Evolutionary conservation across 2,329 filamentous ascomycete genomes (phyloP).

Genomic region (Saccharata proteae): DNA sequence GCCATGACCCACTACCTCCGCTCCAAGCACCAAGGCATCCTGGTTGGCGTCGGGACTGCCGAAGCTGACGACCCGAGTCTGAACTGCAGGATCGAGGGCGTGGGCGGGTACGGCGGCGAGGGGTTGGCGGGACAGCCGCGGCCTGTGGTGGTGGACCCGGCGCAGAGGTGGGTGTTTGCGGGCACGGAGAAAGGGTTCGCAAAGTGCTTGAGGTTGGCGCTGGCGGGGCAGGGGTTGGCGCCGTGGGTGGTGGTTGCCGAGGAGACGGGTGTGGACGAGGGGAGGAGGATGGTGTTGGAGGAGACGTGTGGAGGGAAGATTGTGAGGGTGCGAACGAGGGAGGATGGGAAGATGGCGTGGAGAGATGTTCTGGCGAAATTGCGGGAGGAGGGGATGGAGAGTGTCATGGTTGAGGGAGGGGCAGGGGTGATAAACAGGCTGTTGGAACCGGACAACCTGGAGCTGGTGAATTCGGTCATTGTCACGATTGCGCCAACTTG

Average conservation of each 20-base stretch:
- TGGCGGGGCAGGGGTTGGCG: constrained; percentile 53
- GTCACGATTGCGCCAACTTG: constrained; percentile 84
- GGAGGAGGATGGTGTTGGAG: constrained; percentile 15
- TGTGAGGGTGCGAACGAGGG: constrained; percentile 23
- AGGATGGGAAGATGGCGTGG: constrained; percentile 41
- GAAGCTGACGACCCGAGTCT: constrained; percentile 74
- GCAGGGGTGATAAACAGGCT: constrained; percentile 71
- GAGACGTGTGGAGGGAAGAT: constrained; percentile 17
- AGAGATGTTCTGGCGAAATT: constrained; percentile 48
- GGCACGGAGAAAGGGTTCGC: constrained; percentile 29
- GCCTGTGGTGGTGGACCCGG: constrained; percentile 73
- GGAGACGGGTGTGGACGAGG: constrained; percentile 15
- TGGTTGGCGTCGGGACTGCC: constrained; percentile 75
- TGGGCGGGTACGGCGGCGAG: constrained; percentile 42
- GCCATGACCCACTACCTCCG: constrained; percentile 89
- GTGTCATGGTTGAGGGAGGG: constrained; percentile 89
- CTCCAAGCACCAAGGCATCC: constrained; percentile 68
- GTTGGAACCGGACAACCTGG: constrained; percentile 48
- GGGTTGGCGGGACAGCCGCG: constrained; percentile 54
- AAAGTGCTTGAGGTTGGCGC: constrained; percentile 55
- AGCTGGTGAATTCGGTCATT: constrained; percentile 65
- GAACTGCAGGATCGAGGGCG: constrained; percentile 62
- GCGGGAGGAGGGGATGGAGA: constrained; percentile 48
- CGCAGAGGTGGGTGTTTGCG: constrained; percentile 56
- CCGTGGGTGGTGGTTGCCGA: constrained; percentile 52